Conservation (phyloP, 2,329 filamentous ascomycete species). For the Diaporthe nobilis region DNA sequence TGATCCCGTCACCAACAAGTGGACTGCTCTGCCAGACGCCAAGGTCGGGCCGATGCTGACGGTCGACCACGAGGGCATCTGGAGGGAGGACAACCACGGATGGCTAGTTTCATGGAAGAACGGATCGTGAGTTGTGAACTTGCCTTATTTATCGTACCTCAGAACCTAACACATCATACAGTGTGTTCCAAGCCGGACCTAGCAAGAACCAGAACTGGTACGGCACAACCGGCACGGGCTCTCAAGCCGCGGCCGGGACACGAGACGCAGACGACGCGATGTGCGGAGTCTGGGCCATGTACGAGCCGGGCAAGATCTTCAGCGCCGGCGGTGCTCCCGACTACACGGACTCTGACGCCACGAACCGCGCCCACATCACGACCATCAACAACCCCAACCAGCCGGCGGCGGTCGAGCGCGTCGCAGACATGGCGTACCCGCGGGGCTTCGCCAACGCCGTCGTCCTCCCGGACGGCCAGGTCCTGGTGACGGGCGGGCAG, state of each 20-base stretch:
- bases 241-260: conserved; percentile 55
- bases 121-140: conserved; percentile 45
- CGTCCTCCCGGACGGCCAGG: conserved; percentile 62
- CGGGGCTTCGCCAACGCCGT: conserved; percentile 63
- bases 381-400: conserved; percentile 56
- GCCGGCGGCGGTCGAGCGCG: conserved; percentile 46
- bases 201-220: conserved; percentile 68
- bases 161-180: neutral
- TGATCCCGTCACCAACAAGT: conserved; percentile 56
- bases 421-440: conserved; percentile 47
- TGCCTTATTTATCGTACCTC: too few relatives aligned
- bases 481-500: conserved; percentile 65
- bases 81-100: conserved; percentile 65
- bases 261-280: conserved; percentile 63
- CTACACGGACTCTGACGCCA: conserved; percentile 57
- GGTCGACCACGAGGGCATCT: conserved; percentile 57
- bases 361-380: conserved; percentile 62
- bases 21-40: conserved; percentile 57
- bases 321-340: conserved; percentile 61
- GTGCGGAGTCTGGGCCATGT: conserved; percentile 67
- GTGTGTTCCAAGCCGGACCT: conserved; percentile 67
- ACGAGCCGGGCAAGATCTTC: conserved; percentile 68
- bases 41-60: conserved; percentile 62
- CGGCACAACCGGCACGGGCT: conserved; percentile 57
- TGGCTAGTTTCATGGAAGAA: conserved; percentile 67